Percentiles rank a stretch among this genome's conserved stretches.
Conservation (phyloP, 2,329 filamentous ascomycete genomes). For the Talaromyces sp. region DNA sequence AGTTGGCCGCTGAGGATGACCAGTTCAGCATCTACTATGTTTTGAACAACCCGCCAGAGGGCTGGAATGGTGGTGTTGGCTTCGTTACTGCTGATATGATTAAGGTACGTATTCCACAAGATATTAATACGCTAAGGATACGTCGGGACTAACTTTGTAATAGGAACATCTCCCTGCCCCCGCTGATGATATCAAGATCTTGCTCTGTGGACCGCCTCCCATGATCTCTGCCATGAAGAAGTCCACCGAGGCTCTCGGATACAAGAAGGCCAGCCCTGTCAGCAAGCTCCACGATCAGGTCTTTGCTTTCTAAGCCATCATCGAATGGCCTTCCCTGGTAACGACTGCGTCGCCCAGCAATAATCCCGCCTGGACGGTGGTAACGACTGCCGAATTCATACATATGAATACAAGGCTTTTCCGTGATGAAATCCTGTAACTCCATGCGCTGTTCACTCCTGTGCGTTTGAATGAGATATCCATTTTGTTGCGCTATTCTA, state of each 20-base stretch:
- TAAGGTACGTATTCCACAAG: constrained; percentile 56
- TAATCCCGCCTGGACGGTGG: background rate
- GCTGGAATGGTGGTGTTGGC: constrained; percentile 88
- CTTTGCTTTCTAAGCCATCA: constrained; percentile 74
- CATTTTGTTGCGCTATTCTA: background rate
- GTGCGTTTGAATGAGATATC: background rate
- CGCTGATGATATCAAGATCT: constrained; percentile 83
- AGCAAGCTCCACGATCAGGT: constrained; percentile 98
- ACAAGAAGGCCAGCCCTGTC: constrained; percentile 86
- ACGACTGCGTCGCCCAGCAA: background rate
- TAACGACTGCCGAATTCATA: background rate
- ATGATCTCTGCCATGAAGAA: constrained; percentile 99
- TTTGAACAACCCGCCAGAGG: constrained; percentile 89
- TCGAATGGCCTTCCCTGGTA: background rate
- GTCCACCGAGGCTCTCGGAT: constrained; percentile 82
- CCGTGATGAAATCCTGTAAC: background rate
- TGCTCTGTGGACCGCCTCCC: constrained; percentile 91
- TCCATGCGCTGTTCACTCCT: background rate
- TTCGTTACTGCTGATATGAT: constrained; percentile 97
- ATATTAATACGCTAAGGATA: background rate
- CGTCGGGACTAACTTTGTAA: background rate
- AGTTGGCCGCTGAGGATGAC: constrained; percentile 71
- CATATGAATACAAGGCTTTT: background rate
- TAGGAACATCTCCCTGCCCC: constrained; percentile 68
- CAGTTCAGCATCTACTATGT: constrained; percentile 91